A percentile compares a stretch with the other conserved stretches of the same genome.
phyloP scores from a whole-genome alignment of 78 protist species.

The Dictyostelium brefeldianum region DNA sequence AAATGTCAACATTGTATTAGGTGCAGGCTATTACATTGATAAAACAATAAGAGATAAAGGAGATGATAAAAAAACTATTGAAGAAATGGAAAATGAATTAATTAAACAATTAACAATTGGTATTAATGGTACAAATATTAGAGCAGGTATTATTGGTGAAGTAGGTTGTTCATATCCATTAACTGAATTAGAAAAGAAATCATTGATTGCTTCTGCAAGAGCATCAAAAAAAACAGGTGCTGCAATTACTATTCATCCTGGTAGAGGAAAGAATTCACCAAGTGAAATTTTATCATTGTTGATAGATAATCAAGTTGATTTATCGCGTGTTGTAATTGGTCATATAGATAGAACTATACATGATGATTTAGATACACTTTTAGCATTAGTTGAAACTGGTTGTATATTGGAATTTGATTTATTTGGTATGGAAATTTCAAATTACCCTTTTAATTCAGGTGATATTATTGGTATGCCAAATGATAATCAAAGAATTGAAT shows the following conservation, averaged over 20 bases:
- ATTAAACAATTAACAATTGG: slow-evolving; percentile 44
- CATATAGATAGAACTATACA: slow-evolving; percentile 66
- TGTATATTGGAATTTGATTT: slow-evolving; percentile 61
- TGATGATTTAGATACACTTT: neutral
- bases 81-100: slow-evolving; percentile 68
- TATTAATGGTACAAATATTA: slow-evolving; percentile 35
- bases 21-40: slow-evolving; percentile 74
- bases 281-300: slow-evolving; percentile 20
- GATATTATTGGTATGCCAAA: slow-evolving; percentile 54
- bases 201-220: slow-evolving; percentile 61
- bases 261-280: slow-evolving; percentile 25
- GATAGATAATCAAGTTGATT: slow-evolving; percentile 43
- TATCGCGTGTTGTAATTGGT: slow-evolving; percentile 49
- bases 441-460: slow-evolving; percentile 53
- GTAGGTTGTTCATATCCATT: slow-evolving; percentile 67
- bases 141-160: slow-evolving; percentile 75
- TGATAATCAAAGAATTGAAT: slow-evolving; percentile 66
- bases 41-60: neutral
- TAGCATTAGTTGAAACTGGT: slow-evolving; percentile 43
- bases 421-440: slow-evolving; percentile 65
- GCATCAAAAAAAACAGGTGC: slow-evolving; percentile 61
- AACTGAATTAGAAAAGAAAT: slow-evolving; percentile 27
- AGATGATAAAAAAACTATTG: neutral
- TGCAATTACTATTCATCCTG: slow-evolving; percentile 60
- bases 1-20: slow-evolving; percentile 46